Conservation (phyloP, 73 alveolate genomes). For the Diophrys sp. region DNA sequence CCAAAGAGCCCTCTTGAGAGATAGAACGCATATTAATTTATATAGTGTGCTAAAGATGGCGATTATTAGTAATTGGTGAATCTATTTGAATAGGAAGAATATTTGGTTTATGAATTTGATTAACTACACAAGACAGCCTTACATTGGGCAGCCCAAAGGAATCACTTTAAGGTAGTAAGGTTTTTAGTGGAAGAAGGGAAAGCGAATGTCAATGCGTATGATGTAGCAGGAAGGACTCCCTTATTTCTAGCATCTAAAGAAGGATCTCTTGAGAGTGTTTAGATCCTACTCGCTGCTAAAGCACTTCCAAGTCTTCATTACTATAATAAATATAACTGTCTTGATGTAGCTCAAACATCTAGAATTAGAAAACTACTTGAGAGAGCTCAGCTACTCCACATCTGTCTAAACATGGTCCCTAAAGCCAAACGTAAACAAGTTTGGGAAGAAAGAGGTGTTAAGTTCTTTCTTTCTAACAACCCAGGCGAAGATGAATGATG, state of each 20-base stretch:
- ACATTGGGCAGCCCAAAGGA: slow-evolving; percentile 58
- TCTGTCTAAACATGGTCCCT: neutral
- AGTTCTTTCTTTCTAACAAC: too few relatives aligned
- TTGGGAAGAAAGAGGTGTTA: neutral
- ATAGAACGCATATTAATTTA: neutral
- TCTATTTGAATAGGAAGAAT: neutral
- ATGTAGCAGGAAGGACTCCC: slow-evolving; percentile 53
- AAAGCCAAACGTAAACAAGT: neutral
- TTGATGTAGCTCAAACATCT: slow-evolving; percentile 14
- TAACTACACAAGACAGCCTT: slow-evolving; percentile 30
- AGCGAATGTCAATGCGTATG: slow-evolving; percentile 15
- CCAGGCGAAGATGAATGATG: neutral
- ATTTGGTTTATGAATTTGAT: slow-evolving; percentile 9
- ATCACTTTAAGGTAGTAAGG: slow-evolving; percentile 17
- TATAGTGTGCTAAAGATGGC: neutral
- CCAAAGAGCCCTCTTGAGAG: neutral
- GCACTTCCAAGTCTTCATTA: slow-evolving; percentile 44
- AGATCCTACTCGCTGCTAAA: slow-evolving; percentile 40
- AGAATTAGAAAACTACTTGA: neutral
- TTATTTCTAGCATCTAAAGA: slow-evolving; percentile 41
- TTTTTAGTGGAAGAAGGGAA: slow-evolving; percentile 10
- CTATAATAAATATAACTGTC: neutral
- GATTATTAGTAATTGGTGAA: neutral
- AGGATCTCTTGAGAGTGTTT: slow-evolving; percentile 15
- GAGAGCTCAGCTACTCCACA: slow-evolving; percentile 16